A percentile compares a stretch with the other conserved stretches of the same genome.
Evolutionary conservation across 306 rosid species (phyloP).

Genomic region (Cicer judaicum): DNA sequence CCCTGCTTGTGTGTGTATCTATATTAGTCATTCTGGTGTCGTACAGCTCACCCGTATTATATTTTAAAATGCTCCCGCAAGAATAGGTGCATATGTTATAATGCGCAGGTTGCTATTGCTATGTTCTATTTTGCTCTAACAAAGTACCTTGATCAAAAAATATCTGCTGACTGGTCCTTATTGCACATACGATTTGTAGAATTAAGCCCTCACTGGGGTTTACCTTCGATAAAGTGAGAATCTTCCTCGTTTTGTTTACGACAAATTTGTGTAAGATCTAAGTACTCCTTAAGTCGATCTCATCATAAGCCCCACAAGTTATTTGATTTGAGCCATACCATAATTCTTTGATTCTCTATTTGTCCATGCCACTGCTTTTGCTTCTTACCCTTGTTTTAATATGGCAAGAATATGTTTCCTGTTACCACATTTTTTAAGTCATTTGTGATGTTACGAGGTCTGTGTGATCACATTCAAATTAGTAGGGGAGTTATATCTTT

Average conservation of each 20-base stretch:
- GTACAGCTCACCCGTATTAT: neutral
- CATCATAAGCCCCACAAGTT: constrained; percentile 34
- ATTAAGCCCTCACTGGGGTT: constrained; percentile 7
- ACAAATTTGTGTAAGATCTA: constrained; percentile 15
- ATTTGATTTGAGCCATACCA: constrained; percentile 39
- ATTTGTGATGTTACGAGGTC: constrained; percentile 15
- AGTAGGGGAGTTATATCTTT: constrained; percentile 6
- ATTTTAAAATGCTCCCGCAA: neutral
- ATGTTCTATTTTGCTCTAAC: constrained; percentile 4
- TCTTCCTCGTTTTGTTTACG: constrained; percentile 7
- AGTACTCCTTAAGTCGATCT: constrained; percentile 10
- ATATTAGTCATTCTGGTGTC: neutral
- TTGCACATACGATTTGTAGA: neutral
- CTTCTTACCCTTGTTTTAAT: constrained; percentile 13
- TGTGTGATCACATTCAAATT: constrained; percentile 19
- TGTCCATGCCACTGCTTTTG: constrained; percentile 32
- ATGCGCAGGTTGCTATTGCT: neutral
- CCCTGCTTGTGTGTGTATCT: constrained; percentile 4
- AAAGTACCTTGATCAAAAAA: neutral
- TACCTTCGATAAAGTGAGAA: constrained; percentile 33
- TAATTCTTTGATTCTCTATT: constrained; percentile 12
- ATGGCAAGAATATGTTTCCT: constrained; percentile 35
- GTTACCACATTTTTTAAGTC: constrained; percentile 4
- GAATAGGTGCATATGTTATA: constrained; percentile 10
- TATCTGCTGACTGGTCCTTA: neutral